These are phyloP conservation scores for Fusarium nanum DNA, from an alignment of 2,329 filamentous ascomycete species.

Conservation along the genomic window DNA sequence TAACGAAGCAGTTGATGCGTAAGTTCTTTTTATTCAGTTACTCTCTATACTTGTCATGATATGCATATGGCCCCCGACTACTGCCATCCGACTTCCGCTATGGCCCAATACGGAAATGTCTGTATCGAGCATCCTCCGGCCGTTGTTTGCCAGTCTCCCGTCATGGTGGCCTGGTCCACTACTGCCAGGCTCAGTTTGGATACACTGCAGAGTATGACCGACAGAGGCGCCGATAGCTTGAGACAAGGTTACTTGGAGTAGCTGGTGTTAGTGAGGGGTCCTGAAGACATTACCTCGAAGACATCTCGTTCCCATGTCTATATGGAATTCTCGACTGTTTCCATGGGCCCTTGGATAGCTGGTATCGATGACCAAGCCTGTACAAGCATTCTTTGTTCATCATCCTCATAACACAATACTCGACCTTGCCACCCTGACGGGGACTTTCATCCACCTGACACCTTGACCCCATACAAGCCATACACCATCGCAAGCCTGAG, in stretches of 20 bases:
- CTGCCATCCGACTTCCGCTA: constrained; percentile 6
- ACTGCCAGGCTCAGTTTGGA: constrained; percentile 47
- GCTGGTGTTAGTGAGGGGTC: constrained; percentile 39
- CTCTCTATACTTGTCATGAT: constrained; percentile 25
- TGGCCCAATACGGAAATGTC: constrained; percentile 24
- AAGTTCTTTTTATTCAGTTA: constrained; percentile 54
- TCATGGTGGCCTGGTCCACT: constrained; percentile 45
- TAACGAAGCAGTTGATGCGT: constrained; percentile 67
- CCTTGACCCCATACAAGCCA: constrained; percentile 1
- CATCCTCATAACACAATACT: constrained; percentile 1
- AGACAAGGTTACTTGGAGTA: constrained; percentile 45
- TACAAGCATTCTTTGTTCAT: neutral
- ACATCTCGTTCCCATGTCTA: constrained; percentile 12
- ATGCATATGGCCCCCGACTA: constrained; percentile 4
- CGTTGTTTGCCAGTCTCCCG: constrained; percentile 24
- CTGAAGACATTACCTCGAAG: constrained; percentile 12
- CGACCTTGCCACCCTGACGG: neutral
- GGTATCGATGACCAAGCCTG: constrained; percentile 9
- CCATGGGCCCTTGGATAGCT: constrained; percentile 2
- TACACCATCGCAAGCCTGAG: constrained; percentile 21
- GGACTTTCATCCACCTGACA: constrained; percentile 4
- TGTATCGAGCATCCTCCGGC: constrained; percentile 20
- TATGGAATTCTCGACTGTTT: neutral
- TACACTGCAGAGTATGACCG: constrained; percentile 53
- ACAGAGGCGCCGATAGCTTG: constrained; percentile 52